These are phyloP conservation scores for Prunus mira DNA, from an alignment of 306 rosid genomes.

Conservation along the genomic window DNA sequence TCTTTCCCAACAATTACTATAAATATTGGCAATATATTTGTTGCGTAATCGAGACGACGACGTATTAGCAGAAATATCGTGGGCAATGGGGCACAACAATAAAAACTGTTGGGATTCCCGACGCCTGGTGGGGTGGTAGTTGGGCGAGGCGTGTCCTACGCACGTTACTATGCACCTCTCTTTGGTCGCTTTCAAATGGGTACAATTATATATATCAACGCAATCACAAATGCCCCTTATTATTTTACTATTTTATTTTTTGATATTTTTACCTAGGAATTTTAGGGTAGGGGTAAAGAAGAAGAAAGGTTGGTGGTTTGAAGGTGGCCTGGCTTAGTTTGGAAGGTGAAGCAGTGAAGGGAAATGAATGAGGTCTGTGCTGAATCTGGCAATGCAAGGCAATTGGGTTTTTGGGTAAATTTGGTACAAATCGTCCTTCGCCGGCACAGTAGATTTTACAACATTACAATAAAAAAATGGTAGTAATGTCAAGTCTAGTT, in stretches of 20 bases:
- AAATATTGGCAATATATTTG: not conserved
- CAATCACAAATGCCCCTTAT: not conserved
- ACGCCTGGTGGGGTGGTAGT: slow-evolving; percentile 19
- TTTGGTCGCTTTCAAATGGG: slow-evolving; percentile 27
- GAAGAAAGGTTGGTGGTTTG: not conserved
- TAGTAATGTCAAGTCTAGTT: not conserved
- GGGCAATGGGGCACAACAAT: not conserved
- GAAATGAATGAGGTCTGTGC: not conserved
- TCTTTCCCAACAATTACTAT: not conserved
- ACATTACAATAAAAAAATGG: too few relatives aligned
- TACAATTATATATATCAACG: slow-evolving; percentile 6
- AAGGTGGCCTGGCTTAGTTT: not conserved
- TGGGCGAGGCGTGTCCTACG: slow-evolving; percentile 35
- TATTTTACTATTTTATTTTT: not conserved
- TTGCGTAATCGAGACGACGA: slow-evolving; percentile 28
- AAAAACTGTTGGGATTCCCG: slow-evolving; percentile 26
- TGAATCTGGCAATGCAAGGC: not conserved
- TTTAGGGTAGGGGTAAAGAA: not conserved
- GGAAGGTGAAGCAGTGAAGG: slow-evolving; percentile 11
- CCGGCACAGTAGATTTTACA: not conserved
- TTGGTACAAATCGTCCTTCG: not conserved
- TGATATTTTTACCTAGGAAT: not conserved
- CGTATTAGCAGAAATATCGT: slow-evolving; percentile 23
- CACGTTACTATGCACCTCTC: slow-evolving; percentile 26
- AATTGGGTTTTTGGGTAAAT: not conserved